Base-by-base conservation (phyloP, 805 yeast species). In the Wickerhamiella occidentalis region DNA sequence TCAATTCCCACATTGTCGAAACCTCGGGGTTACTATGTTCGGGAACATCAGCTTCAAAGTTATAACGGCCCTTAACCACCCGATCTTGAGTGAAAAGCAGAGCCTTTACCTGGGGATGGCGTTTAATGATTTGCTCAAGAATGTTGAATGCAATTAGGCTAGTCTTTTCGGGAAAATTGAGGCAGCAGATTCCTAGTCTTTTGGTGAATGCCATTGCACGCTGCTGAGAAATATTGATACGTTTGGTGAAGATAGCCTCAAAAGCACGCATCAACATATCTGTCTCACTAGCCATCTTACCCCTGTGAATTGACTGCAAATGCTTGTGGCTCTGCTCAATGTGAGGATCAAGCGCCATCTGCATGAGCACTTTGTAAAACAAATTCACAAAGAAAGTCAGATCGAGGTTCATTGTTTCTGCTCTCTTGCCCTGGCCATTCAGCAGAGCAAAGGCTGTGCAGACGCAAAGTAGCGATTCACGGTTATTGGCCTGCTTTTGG, bases 381-480 rank as follows among this genome's bases (percentile, higher is more conserved):
- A 82, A 78, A 51, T 82, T 79, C 35, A 88, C 77, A 61, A 92
- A 92, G 52, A 76, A 76, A 19, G 94, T 77, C 54, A 92, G 70
- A 63, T 92, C 98, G 48, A 88, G 76, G 21, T 80, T 79, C 48
- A 88, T 75, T 59, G 81, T 82, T 64, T 75, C 78, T 25, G 78
- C 76, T 9, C 51, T 47, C 17, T 49, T 48, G 9, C 57, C 59
- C 60, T 87, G 88, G 53, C 82, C 86, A 0, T 83, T 73, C 15
- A 87, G 77, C 43, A 92, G 71, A 0, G 95, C 81, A 65, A 90
- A 90, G 4, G 97, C 85, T 1, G 97, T 90, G 13, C 82, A 86
- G 41, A 87, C 78, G 63, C 95, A 85, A 19, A 92, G 71, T 40
- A 90, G 69, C 0, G 85, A 72, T 54, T 86, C 87, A 55, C 96